Base-by-base conservation (phyloP, 129 eudicot genomes). In the Centaurea solstitialis region DNA sequence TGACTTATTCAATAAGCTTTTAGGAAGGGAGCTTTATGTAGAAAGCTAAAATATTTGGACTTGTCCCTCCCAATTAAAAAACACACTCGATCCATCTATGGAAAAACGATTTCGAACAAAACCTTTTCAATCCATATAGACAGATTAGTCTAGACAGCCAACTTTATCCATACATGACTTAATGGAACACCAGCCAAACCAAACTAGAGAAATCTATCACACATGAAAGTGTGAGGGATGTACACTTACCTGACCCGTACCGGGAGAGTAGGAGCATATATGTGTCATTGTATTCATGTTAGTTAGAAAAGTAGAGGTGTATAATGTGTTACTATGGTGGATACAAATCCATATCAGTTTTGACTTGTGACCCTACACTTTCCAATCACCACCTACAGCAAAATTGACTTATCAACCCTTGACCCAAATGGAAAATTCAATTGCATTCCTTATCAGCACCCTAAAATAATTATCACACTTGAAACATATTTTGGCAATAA, bases 381-480 rank as follows among this genome's bases (percentile, higher is more conserved):
- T 71, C 66, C 33, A 82, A 82, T 82, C 81, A 76, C 85, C 81
- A 76, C 75, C 78, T 77, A 77, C 86, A 83, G 43, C 82, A 72
- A 43, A 68, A 38, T 76, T 76, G 86, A 82, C 85, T 81, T 68
- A 70, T 75, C 26, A 59, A 57, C 39, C 35, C 59, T 77, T 41
- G 78, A 77, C 86, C 53, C 79, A 83, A 77, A 83, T 83, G 77
- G 86, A 57, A 76, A 82, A 76, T 76, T 69, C 81, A 71, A 77
- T 40, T 83, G 82, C 74, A 71, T 40, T 71, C 78, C 76, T 77
- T 72, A 83, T 77, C 66, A 83, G 78, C 65, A 62, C 74, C 74
- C 66, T 77, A 53, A 76, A 30, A 22, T 41, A 79, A 79, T 71
- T 9, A 59, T 79, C 83, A 38, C 83, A 79, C 72, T 79, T 71